phyloP scores from a whole-genome alignment of 768 basidiomycete species.

The Podaxis sp. region DNA sequence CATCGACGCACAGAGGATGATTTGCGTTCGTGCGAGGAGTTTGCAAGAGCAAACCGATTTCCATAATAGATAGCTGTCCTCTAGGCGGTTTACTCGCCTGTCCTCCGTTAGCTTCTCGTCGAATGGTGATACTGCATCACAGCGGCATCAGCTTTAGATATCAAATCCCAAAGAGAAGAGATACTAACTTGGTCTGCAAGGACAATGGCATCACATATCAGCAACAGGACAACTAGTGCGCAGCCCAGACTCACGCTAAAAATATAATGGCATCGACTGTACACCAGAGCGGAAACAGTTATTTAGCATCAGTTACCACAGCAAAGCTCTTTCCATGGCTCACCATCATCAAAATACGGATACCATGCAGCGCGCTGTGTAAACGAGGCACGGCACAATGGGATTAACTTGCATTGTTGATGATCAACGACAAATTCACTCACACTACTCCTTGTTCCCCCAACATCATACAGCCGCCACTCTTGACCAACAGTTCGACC shows the following conservation, averaged over 20 bases:
- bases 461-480: slow-evolving; percentile 83
- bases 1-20: slow-evolving; percentile 42
- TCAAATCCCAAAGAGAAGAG: background rate
- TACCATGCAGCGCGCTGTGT: slow-evolving; percentile 71
- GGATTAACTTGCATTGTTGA: slow-evolving; percentile 9
- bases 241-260: slow-evolving; percentile 48
- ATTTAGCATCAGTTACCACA: slow-evolving; percentile 9
- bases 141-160: background rate
- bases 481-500: slow-evolving; percentile 63
- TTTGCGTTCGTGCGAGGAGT: slow-evolving; percentile 57
- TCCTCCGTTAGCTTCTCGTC: slow-evolving; percentile 78
- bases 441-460: slow-evolving; percentile 69
- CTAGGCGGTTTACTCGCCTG: slow-evolving; percentile 64
- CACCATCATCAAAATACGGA: slow-evolving; percentile 76
- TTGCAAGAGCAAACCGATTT: slow-evolving; percentile 69
- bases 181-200: slow-evolving; percentile 39
- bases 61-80: slow-evolving; percentile 79
- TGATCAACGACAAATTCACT: slow-evolving; percentile 23
- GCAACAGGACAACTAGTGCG: slow-evolving; percentile 4
- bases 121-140: slow-evolving; percentile 66
- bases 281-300: background rate
- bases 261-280: slow-evolving; percentile 81
- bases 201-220: slow-evolving; percentile 6
- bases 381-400: background rate
- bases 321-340: slow-evolving; percentile 16